Evolutionary conservation across 306 rosid genomes (phyloP).

Genomic region (Ormosia emarginata): DNA sequence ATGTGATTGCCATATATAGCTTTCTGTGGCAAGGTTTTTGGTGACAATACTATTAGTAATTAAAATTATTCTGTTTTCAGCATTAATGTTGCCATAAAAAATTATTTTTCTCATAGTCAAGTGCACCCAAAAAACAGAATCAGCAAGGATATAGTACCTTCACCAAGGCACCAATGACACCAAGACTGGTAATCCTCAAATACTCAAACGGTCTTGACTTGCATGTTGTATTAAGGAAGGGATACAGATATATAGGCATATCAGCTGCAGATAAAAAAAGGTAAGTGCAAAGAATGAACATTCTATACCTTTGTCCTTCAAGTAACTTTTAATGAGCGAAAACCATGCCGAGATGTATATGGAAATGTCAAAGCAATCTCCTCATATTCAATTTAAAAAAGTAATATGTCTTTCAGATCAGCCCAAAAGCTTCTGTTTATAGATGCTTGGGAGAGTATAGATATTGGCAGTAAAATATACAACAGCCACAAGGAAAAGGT

Average conservation of each 20-base stretch:
- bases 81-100: background rate
- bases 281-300: background rate
- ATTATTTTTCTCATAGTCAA: background rate
- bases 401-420: background rate
- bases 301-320: background rate
- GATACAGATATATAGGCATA: slow-evolving; percentile 75
- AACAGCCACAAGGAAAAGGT: background rate
- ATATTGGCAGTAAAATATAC: background rate
- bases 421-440: background rate
- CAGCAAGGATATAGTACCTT: slow-evolving; percentile 51
- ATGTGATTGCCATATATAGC: background rate
- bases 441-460: background rate
- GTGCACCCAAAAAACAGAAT: background rate
- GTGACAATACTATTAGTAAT: background rate
- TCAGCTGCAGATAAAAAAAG: slow-evolving; percentile 63
- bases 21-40: background rate
- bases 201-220: slow-evolving; percentile 74
- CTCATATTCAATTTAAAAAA: background rate
- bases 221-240: slow-evolving; percentile 77
- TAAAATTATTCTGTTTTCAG: background rate
- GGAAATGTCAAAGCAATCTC: background rate
- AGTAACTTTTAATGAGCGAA: background rate
- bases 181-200: slow-evolving; percentile 84
- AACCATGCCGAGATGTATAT: background rate
- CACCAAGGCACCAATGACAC: slow-evolving; percentile 88